These are phyloP conservation scores for Pilobolus umbonatus DNA, from an alignment of 192 early-diverging fungal species.

Conservation along the genomic window DNA sequence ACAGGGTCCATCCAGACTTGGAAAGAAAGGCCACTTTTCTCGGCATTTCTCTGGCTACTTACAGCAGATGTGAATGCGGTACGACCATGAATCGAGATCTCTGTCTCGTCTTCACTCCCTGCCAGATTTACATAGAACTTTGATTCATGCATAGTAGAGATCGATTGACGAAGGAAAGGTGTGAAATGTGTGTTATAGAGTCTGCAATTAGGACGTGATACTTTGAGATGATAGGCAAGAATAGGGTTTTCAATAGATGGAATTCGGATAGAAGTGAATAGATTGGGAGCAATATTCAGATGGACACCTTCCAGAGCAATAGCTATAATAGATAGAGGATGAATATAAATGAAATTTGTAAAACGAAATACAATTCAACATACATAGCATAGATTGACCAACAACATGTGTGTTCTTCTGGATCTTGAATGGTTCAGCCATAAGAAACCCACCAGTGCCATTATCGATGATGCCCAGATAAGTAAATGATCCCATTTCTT, in stretches of 20 bases:
- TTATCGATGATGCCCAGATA: slow-evolving; percentile 38
- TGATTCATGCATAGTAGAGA: slow-evolving; percentile 50
- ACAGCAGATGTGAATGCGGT: slow-evolving; percentile 36
- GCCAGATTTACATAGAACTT: slow-evolving; percentile 47
- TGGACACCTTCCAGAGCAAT: slow-evolving; percentile 21
- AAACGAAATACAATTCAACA: background rate
- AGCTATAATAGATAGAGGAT: background rate
- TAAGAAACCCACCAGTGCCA: slow-evolving; percentile 36
- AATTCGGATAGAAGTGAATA: slow-evolving; percentile 40
- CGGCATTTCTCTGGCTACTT: background rate
- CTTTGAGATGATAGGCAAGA: slow-evolving; percentile 45
- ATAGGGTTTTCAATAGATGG: slow-evolving; percentile 49
- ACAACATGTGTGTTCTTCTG: slow-evolving; percentile 17
- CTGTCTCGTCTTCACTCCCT: slow-evolving; percentile 13
- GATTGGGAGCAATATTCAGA: slow-evolving; percentile 10
- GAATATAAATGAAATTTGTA: background rate
- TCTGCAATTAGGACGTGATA: slow-evolving; percentile 29
- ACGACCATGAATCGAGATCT: slow-evolving; percentile 50
- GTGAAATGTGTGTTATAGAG: slow-evolving; percentile 31
- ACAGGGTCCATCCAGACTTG: slow-evolving; percentile 53
- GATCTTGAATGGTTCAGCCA: slow-evolving; percentile 36
- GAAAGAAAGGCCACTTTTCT: slow-evolving; percentile 38
- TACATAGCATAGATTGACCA: slow-evolving; percentile 38
- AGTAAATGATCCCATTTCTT: slow-evolving; percentile 36
- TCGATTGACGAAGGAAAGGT: slow-evolving; percentile 50